Evolutionary conservation across 495 filamentous ascomycete genomes (phyloP).

Genomic region (Sporormia fimetaria): DNA sequence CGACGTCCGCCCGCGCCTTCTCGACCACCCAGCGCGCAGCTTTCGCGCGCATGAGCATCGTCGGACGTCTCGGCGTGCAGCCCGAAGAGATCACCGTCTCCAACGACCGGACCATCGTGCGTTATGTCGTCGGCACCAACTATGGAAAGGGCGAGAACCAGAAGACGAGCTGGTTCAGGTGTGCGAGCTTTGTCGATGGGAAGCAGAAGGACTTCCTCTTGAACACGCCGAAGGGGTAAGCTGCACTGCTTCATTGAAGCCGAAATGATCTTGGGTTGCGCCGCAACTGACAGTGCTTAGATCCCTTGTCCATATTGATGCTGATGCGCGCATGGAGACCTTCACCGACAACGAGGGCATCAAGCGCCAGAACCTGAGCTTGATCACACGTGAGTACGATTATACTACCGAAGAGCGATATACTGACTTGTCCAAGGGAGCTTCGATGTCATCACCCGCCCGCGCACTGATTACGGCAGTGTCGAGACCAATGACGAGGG

Average conservation of each 20-base stretch:
- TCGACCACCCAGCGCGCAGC: constrained; percentile 39
- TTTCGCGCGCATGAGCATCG: constrained; percentile 53
- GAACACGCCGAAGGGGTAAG: constrained; percentile 68
- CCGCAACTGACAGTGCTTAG: background rate
- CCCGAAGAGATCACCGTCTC: constrained; percentile 58
- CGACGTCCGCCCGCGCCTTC: constrained; percentile 43
- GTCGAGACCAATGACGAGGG: constrained; percentile 20
- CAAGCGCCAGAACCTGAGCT: constrained; percentile 43
- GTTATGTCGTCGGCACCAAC: constrained; percentile 53
- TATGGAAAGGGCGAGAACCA: constrained; percentile 48
- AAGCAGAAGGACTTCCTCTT: constrained; percentile 51
- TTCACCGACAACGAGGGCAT: constrained; percentile 57
- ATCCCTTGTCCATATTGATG: constrained; percentile 61
- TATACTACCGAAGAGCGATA: background rate
- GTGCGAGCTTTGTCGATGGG: constrained; percentile 50
- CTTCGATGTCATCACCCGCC: constrained; percentile 50
- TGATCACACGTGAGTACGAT: constrained; percentile 57
- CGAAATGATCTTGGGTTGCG: background rate
- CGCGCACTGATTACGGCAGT: constrained; percentile 9
- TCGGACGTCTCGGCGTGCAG: constrained; percentile 59
- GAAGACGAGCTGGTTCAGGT: constrained; percentile 64
- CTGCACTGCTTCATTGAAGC: constrained; percentile 22
- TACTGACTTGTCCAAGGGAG: constrained; percentile 34
- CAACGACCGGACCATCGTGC: constrained; percentile 55
- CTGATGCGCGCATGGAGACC: constrained; percentile 49